Conservation (phyloP, 192 early-diverging fungal species). For the Backusella mclennaniae region DNA sequence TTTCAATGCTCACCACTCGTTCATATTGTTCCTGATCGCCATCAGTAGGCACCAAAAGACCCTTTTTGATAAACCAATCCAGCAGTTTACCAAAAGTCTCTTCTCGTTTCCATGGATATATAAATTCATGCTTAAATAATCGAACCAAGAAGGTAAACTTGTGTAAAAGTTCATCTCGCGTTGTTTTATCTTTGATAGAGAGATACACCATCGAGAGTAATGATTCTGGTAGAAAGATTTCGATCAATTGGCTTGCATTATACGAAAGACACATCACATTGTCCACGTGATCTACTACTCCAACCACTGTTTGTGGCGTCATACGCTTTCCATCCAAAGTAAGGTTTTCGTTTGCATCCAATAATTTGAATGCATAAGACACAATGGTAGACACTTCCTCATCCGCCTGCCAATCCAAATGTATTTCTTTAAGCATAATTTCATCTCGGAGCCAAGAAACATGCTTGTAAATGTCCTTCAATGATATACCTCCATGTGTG, state of each 20-base stretch:
- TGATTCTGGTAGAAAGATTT: slow-evolving; percentile 33
- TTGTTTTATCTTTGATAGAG: slow-evolving; percentile 6
- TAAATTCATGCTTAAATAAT: slow-evolving; percentile 36
- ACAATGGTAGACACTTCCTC: slow-evolving; percentile 36
- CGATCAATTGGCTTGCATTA: slow-evolving; percentile 37
- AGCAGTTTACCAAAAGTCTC: slow-evolving; percentile 25
- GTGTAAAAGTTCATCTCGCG: slow-evolving; percentile 20
- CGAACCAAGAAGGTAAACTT: slow-evolving; percentile 33
- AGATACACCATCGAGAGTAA: slow-evolving; percentile 35
- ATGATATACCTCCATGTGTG: slow-evolving; percentile 16
- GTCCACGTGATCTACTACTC: slow-evolving; percentile 37
- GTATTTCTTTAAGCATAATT: slow-evolving; percentile 12
- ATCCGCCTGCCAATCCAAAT: slow-evolving; percentile 35
- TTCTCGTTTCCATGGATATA: slow-evolving; percentile 33
- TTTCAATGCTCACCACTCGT: not conserved
- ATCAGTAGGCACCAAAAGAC: slow-evolving; percentile 5
- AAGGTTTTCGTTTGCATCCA: slow-evolving; percentile 33
- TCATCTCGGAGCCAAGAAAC: slow-evolving; percentile 28
- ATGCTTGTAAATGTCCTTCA: slow-evolving; percentile 23
- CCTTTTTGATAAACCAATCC: slow-evolving; percentile 15
- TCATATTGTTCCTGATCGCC: slow-evolving; percentile 4
- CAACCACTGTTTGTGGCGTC: slow-evolving; percentile 22
- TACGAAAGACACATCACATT: slow-evolving; percentile 40
- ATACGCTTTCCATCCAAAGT: slow-evolving; percentile 32
- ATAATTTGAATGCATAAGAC: slow-evolving; percentile 27